A percentile compares a stretch with the other conserved stretches of the same genome.
Conservation (phyloP, 2,329 filamentous ascomycete genomes). For the Clathrospora elynae region DNA sequence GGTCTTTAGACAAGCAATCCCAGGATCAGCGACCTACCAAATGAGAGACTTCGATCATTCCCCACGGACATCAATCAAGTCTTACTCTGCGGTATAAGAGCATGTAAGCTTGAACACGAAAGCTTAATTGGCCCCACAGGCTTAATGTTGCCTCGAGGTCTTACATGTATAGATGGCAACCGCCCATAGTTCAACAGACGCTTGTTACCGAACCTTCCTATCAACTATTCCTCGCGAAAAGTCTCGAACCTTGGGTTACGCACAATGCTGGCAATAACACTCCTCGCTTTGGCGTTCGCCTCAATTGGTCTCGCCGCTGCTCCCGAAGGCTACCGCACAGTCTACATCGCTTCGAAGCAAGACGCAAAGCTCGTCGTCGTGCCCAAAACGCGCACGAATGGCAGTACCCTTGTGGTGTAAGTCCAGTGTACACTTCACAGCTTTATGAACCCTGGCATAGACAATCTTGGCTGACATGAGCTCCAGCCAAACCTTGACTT, state of each 20-base stretch:
- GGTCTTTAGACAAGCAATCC: too few species aligned
- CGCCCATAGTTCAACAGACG: background rate
- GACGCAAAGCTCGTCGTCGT: slow-evolving; percentile 38
- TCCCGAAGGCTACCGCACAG: slow-evolving; percentile 35
- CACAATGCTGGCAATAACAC: slow-evolving; percentile 26
- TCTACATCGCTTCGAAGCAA: slow-evolving; percentile 39
- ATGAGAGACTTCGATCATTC: too few species aligned
- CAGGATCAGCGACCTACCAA: too few species aligned
- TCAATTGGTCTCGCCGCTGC: slow-evolving; percentile 28
- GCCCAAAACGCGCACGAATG: slow-evolving; percentile 28
- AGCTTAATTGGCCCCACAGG: too few species aligned
- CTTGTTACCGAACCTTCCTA: background rate
- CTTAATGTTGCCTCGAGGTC: too few species aligned
- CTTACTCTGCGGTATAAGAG: too few species aligned
- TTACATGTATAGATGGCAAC: too few species aligned
- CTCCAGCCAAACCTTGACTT: slow-evolving; percentile 30
- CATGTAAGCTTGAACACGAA: too few species aligned
- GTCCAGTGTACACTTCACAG: background rate
- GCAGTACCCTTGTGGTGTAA: slow-evolving; percentile 35
- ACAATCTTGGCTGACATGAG: too few species aligned
- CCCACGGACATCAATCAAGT: too few species aligned
- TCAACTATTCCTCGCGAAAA: background rate
- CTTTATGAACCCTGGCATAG: background rate
- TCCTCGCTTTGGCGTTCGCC: slow-evolving; percentile 29
- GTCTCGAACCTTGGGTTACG: background rate